Evolutionary conservation across 2,329 filamentous ascomycete genomes (phyloP).

Genomic region (Ustulina deusta): DNA sequence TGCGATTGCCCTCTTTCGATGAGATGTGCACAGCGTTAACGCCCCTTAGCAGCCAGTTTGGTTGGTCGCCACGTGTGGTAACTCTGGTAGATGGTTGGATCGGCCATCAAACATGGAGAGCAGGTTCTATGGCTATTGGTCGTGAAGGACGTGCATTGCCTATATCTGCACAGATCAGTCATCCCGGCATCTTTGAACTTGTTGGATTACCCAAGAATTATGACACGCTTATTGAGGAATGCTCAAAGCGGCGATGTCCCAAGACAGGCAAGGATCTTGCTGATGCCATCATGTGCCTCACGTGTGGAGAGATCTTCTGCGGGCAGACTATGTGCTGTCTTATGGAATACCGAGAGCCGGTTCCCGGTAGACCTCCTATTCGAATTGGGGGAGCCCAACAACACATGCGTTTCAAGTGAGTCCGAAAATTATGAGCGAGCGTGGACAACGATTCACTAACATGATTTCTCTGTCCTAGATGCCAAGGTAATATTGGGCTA

Average conservation of each 20-base stretch:
- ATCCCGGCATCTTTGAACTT: conserved; percentile 93
- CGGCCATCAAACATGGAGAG: conserved; percentile 65
- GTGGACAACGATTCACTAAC: conserved; percentile 41
- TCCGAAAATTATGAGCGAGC: conserved; percentile 42
- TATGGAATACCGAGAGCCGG: conserved; percentile 65
- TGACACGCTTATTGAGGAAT: conserved; percentile 91
- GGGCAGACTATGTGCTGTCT: conserved; percentile 93
- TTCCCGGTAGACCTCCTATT: conserved; percentile 55
- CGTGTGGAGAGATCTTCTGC: conserved; percentile 97
- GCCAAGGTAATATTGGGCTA: conserved; percentile 88
- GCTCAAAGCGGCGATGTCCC: conserved; percentile 84
- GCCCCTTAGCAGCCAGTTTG: conserved; percentile 57
- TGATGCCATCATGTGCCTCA: conserved; percentile 91
- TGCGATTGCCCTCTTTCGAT: conserved; percentile 82
- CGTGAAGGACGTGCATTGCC: conserved; percentile 45
- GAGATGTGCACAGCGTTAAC: conserved; percentile 77
- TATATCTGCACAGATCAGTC: conserved; percentile 68
- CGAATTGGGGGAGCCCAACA: conserved; percentile 87
- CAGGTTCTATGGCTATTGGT: conserved; percentile 20
- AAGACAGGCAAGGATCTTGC: conserved; percentile 91
- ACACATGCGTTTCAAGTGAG: conserved; percentile 83
- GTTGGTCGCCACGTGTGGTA: conserved; percentile 62
- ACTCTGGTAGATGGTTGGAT: conserved; percentile 77
- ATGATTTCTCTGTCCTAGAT: conserved; percentile 63
- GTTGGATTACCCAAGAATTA: conserved; percentile 93